Evolutionary conservation across 345 rosid species (phyloP), one percentile per base, ranked within the genome.

Genomic region (Turnera subulata): DNA sequence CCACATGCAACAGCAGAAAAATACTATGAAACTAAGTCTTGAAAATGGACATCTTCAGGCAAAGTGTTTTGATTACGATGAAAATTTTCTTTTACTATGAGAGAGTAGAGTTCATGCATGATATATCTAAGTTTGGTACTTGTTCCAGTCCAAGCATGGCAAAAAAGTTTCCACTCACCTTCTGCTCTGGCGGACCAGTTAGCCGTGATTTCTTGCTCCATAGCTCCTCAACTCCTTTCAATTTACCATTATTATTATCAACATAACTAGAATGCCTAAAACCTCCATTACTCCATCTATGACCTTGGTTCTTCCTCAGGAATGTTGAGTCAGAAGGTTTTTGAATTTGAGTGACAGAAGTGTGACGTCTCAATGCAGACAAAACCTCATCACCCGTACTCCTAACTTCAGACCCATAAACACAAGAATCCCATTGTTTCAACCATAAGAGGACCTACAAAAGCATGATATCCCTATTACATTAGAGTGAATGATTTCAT

Each of bases 391-490:
- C 97, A 39, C 86, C 60, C 5, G 99, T 93, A 74, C 80, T 87
- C 78, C 89, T 87, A 55, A 93, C 81, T 76, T 79, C 97, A 70
- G 97, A 89, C 65, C 96, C 96, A 76, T 86, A 93, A 77, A 93
- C 99, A 81, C 83, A 75, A 49, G 97, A 81, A 71, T 93, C 99
- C 99, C 99, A 93, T 70, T 93, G 96, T 77, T 93, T 93, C 69
- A 93, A 75, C 99, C 99, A 93, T 40, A 86, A 65, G 50, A 89
- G 88, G 42, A 89, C 96, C 99, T 93, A 78, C 61, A 75, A 59
- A 60, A 75, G 59, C 15, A 64, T 47, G 7, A 16, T 16, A 42
- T 0, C 12, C 45, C 4, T 16, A 9, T 11, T 6, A 5, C 16
- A 0, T 6, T 42, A 11, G n/a, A 13, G 16, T 42, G n/a, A 42